phyloP scores from a whole-genome alignment of 2,329 filamentous ascomycete genomes.

The Aspergillus fructus region DNA sequence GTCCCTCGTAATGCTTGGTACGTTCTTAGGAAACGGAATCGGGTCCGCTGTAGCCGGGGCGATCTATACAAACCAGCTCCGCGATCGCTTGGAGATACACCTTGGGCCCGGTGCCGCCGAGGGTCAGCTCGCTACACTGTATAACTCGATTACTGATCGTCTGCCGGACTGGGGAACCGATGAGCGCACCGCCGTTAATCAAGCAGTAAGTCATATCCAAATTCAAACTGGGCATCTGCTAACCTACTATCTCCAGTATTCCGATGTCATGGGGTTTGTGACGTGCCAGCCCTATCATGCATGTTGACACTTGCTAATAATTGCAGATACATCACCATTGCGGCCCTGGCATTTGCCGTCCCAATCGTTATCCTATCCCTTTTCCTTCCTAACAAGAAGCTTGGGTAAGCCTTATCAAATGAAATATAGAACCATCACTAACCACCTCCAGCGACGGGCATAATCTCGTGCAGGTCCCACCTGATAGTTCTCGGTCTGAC shows the following conservation, averaged over 20 bases:
- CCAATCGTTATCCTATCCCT: conserved; percentile 27
- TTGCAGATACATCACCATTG: conserved; percentile 29
- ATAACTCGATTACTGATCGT: conserved; percentile 47
- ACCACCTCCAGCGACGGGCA: conserved; percentile 19
- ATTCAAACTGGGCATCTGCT: background rate
- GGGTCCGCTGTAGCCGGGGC: conserved; percentile 47
- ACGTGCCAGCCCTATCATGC: background rate
- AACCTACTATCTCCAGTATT: conserved; percentile 21
- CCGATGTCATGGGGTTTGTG: conserved; percentile 29
- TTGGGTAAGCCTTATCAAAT: conserved; percentile 19
- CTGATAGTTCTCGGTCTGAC: background rate
- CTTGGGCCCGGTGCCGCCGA: conserved; percentile 34
- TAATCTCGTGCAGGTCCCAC: conserved; percentile 17
- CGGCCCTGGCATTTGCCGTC: conserved; percentile 28
- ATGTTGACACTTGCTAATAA: conserved; percentile 5
- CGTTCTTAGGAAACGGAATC: conserved; percentile 40
- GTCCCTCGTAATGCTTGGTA: conserved; percentile 45
- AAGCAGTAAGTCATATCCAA: conserved; percentile 28
- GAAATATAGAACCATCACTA: background rate
- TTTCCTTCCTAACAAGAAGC: conserved; percentile 28
- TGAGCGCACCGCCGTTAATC: conserved; percentile 44
- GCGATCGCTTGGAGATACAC: conserved; percentile 34
- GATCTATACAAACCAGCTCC: conserved; percentile 52
- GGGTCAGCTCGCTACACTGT: conserved; percentile 39
- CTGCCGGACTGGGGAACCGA: conserved; percentile 43